Evolutionary conservation across 83 land plant genomes (phyloP), one percentile per base, ranked within the genome.

Genomic region (Diphasiastrum complanatum): DNA sequence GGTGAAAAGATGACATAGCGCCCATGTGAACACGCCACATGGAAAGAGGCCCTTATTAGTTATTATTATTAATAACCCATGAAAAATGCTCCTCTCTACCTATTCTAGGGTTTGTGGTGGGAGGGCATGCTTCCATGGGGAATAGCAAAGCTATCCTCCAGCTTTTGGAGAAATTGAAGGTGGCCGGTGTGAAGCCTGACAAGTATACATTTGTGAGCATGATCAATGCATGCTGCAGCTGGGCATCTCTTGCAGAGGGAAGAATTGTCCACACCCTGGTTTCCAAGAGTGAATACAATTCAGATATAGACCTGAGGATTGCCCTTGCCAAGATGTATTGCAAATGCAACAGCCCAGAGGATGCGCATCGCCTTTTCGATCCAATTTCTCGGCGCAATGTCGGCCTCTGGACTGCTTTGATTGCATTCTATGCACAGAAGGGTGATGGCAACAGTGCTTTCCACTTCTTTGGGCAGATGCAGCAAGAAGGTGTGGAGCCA

Each of bases 311-410:
- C 37, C 45, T 81, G n/a, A 71, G 66, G 26, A 70, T 77, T 35
- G 71, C 47, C 1, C 68, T 81, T 10, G 52, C 77, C n/a, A 71
- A 77, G 33, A 77, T 77, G 81, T 81, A 81, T 33, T 60, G 61
- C 27, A 77, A 73, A 51, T 2, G 25, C 3, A 11, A 33, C 26
- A 25, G 55, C 24, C 2, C n/a, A 51, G 12, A 18, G 24, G 55
- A 51, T 6, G 25, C 32, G 55, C 14, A 14, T 51, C 24, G 30
- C 25, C 2, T 51, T 33, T 11, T 27, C 26, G 6, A 2, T 51
- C 11, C 1, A 27, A 33, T 6, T 3, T 56, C 23, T 20, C 38
- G 18, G 25, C 4, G 60, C 19, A 1, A 41, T 33, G 11, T 47
- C 2, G 11, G 19, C 6, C 24, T 25, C 3, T 52, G 56, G 56